These are phyloP conservation scores for Chalciporus piperatoides DNA, from an alignment of 1,284 basidiomycete genomes.

Conservation along the genomic window DNA sequence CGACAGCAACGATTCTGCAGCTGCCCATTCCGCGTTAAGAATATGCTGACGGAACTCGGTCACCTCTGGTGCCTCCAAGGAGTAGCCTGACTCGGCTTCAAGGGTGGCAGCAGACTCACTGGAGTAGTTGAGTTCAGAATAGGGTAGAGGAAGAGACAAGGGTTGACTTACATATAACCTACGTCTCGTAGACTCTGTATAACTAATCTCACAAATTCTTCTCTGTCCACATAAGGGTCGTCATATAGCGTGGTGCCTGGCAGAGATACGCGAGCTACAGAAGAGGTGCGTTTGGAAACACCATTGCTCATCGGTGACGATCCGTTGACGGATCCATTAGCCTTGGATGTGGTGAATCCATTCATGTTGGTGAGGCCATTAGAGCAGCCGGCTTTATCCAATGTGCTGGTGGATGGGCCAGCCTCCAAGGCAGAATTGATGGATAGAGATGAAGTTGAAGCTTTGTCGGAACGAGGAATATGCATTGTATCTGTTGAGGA, in stretches of 20 bases:
- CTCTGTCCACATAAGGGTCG: slow-evolving; percentile 75
- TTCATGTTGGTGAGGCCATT: slow-evolving; percentile 50
- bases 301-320: slow-evolving; percentile 40
- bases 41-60: slow-evolving; percentile 81
- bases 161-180: slow-evolving; percentile 78
- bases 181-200: slow-evolving; percentile 91
- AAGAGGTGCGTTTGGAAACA: slow-evolving; percentile 42
- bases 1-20: slow-evolving; percentile 71
- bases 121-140: slow-evolving; percentile 14
- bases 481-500: slow-evolving; percentile 46
- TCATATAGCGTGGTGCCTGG: slow-evolving; percentile 72
- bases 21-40: slow-evolving; percentile 80
- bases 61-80: slow-evolving; percentile 78
- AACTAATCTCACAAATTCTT: slow-evolving; percentile 89
- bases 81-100: slow-evolving; percentile 90
- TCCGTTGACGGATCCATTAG: slow-evolving; percentile 37
- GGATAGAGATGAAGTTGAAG: slow-evolving; percentile 47
- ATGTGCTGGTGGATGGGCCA: slow-evolving; percentile 51
- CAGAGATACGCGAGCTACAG: slow-evolving; percentile 56
- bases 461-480: slow-evolving; percentile 52
- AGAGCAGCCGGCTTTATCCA: slow-evolving; percentile 44
- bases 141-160: slow-evolving; percentile 9
- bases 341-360: slow-evolving; percentile 35
- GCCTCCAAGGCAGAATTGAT: slow-evolving; percentile 44
- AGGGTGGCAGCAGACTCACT: slow-evolving; percentile 88